Evolutionary conservation across 169 alveolate species (phyloP).

Genomic region (Theileria sp.): DNA sequence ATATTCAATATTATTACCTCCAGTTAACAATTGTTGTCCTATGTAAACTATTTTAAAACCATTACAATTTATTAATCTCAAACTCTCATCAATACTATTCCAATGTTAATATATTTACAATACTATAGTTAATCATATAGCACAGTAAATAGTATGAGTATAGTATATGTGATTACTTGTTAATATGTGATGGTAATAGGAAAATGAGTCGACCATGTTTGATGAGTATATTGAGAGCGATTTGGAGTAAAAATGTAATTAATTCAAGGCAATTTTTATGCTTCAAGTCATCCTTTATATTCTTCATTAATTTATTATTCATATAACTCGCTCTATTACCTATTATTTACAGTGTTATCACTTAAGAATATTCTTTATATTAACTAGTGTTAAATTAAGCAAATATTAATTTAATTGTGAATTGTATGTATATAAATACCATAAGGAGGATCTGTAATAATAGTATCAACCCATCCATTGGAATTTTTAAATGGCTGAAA

Average conservation of each 20-base stretch:
- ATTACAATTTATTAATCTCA: constrained; percentile 7
- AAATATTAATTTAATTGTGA: too few relatives aligned
- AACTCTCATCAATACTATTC: constrained; percentile 16
- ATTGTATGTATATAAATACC: constrained; percentile 72
- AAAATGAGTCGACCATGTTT: constrained; percentile 79
- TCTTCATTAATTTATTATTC: constrained; percentile 23
- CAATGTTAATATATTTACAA: background rate
- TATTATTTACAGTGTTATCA: background rate
- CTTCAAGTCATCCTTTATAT: constrained; percentile 8
- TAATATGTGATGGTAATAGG: constrained; percentile 71
- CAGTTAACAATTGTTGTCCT: constrained; percentile 51
- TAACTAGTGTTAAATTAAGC: too few relatives aligned
- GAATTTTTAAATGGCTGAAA: constrained; percentile 8
- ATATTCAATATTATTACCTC: constrained; percentile 23
- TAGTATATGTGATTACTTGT: constrained; percentile 15
- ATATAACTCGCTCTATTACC: constrained; percentile 57
- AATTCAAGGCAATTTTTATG: constrained; percentile 27
- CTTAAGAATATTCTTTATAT: background rate
- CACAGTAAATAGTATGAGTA: too few relatives aligned
- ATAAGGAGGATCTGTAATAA: constrained; percentile 97
- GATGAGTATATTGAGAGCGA: constrained; percentile 72
- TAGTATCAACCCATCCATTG: constrained; percentile 88
- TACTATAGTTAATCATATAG: too few relatives aligned
- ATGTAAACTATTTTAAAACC: constrained; percentile 25
- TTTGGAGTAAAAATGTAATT: constrained; percentile 42